Percentiles rank a stretch among this genome's conserved stretches.
phyloP scores from a whole-genome alignment of 1,284 basidiomycete genomes.

The Moesziomyces antarcticus region DNA sequence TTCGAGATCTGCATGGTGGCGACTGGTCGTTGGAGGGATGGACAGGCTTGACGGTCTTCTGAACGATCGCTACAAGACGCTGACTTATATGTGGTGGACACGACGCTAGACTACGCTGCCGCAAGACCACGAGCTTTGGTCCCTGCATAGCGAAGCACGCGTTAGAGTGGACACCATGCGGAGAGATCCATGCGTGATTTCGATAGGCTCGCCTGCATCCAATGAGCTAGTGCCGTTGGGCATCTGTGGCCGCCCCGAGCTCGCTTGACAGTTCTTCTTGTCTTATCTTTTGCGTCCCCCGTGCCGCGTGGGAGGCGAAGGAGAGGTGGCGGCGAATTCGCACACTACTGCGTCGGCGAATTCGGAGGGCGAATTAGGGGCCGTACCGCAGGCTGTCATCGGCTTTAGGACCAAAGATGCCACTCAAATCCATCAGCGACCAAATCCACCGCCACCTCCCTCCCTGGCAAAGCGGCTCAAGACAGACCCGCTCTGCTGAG shows the following conservation, averaged over 20 bases:
- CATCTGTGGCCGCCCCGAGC: not conserved
- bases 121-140: not conserved
- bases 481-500: too few species aligned
- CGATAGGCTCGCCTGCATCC: not conserved
- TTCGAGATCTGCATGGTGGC: not conserved
- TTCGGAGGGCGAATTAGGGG: not conserved
- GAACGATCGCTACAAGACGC: not conserved
- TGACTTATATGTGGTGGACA: not conserved
- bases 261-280: not conserved
- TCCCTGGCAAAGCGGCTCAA: too few species aligned
- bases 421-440: too few species aligned
- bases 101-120: too few species aligned
- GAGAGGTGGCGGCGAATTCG: not conserved
- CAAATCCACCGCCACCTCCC: too few species aligned
- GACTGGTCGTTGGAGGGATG: not conserved
- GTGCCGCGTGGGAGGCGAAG: not conserved
- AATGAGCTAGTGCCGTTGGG: not conserved
- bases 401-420: not conserved
- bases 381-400: not conserved
- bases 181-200: not conserved
- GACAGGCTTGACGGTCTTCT: constrained; percentile 1
- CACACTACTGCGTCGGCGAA: not conserved
- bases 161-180: not conserved
- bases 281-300: not conserved
- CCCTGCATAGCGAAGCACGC: not conserved